Evolutionary conservation across 345 rosid genomes (phyloP).

Genomic region (Arabidopsis arenosa): DNA sequence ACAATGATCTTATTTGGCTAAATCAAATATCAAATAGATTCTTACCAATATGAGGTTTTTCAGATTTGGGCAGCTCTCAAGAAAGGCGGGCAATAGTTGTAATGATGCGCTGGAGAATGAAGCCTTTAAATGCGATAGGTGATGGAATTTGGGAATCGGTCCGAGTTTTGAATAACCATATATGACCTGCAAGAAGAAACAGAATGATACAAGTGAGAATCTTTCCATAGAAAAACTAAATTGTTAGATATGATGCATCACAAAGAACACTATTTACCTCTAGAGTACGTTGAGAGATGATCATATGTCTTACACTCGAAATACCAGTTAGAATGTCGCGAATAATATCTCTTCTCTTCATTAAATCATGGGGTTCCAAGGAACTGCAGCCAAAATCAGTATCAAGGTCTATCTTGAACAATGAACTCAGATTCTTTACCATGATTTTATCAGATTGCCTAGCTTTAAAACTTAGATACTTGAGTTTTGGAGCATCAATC

Average conservation of each 20-base stretch:
- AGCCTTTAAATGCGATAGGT: conserved; percentile 5
- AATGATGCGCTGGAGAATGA: background rate
- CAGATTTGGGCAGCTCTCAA: conserved; percentile 30
- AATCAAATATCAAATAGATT: background rate
- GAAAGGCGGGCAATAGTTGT: background rate
- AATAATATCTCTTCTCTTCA: background rate
- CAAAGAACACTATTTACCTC: background rate
- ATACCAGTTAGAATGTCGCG: background rate
- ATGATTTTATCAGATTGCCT: background rate
- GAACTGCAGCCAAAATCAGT: background rate
- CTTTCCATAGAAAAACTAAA: background rate
- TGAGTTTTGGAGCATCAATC: conserved; percentile 16
- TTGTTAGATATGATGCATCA: background rate
- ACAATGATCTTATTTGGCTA: background rate
- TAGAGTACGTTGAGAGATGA: background rate
- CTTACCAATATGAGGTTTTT: conserved; percentile 15
- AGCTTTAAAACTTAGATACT: conserved; percentile 1
- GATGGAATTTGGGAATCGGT: background rate
- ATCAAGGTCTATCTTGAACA: conserved; percentile 3
- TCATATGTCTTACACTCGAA: conserved; percentile 10
- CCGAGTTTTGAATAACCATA: background rate
- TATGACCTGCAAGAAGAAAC: background rate
- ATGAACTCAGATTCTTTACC: conserved; percentile 18
- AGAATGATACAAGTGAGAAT: background rate
- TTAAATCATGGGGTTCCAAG: background rate